Evolutionary conservation across 2,329 filamentous ascomycete species (phyloP), one percentile per base, ranked within the genome.

Genomic region (Cyphellophora attinorum): DNA sequence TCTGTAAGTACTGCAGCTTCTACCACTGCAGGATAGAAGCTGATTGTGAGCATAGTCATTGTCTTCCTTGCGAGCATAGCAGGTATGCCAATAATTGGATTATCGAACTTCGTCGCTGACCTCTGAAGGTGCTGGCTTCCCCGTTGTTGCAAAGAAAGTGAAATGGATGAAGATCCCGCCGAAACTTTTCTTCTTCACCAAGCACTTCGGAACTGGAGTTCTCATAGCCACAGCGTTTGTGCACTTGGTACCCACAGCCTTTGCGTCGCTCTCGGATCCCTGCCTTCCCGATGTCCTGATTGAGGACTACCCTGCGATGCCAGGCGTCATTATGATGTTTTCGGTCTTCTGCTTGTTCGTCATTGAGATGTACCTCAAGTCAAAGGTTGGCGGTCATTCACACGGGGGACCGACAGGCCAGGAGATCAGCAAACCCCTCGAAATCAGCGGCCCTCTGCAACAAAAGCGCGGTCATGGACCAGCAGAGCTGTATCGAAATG

Each of bases 211-310:
- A 3, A 83, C 79, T 0, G 80, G 80, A 10, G 73, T 84, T 44
- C 76, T 85, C 53, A 71, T 84, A 27, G 74, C 79, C 0, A 84
- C 80, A 0, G 79, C 78, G 1, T 79, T 84, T 44, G 62, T 84
- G 11, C 78, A 81, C 49, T 62, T 77, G 45, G 64, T 79, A 5
- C 74, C 74, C 0, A 76, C 72, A 3, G 74, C 74, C 11, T 79
- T 77, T 48, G 58, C 55, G 29, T 62, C 58, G 13, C 54, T 64
- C 39, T 61, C 55, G 34, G 52, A 64, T 37, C 59, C 60, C 44
- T 64, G 74, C 47, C 67, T 79, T 5, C 74, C 74, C 5, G 65
- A 72, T 38, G 57, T 79, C 5, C 77, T 76, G 52, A 73, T 65
- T 18, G 63, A 70, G 0, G 52, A 75, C 32, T 79, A 78, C 49